Base-by-base conservation (phyloP, 352 stramenopile species). In the Pythium phragmiticola region DNA sequence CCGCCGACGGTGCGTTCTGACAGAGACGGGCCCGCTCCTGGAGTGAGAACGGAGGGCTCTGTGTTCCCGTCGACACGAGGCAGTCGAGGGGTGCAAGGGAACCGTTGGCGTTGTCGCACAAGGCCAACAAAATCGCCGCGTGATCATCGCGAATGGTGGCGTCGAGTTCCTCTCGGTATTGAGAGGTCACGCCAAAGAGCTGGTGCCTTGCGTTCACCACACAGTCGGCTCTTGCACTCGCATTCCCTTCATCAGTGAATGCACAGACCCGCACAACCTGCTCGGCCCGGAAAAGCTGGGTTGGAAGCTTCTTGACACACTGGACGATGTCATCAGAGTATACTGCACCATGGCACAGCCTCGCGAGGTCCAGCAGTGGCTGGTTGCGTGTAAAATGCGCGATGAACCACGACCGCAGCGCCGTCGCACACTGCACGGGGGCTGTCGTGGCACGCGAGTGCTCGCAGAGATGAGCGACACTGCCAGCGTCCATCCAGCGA, bases 401-500 rank as follows among this genome's bases (percentile, higher is more conserved):
- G 4, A 46, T 47, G 37, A 60, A 69, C 66, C 66, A 69, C 7
- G 56, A 54, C 21, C 68, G 64, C 16, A 78, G 36, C 48, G 72
- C 42, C 4, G 60, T 7, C 1, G 71, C 81, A 46, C 78, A 90
- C 2, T 66, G 52, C 19, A 87, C 66, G 19, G 78, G 77, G 0
- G 57, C 66, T 16, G 23, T 36, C 1, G 70, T 65, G 0, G 16
- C 48, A 21, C 14, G 42, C 30, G 73, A 66, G 14, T 63, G 26
- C 7, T 63, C 60, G 50, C 82, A 90, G 7, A 90, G 57, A 3
- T 60, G 37, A 19, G 60, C 60, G 19, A 78, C 61, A 0, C 60
- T 59, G 1, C 66, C 39, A 30, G 60, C 49, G 28, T 79, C 63
- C 71, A 91, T 86, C 79, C 79, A 88, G 0, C 72, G 60, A 0